Base-by-base conservation (phyloP, 768 basidiomycete species). In the Asterophora parasitica region DNA sequence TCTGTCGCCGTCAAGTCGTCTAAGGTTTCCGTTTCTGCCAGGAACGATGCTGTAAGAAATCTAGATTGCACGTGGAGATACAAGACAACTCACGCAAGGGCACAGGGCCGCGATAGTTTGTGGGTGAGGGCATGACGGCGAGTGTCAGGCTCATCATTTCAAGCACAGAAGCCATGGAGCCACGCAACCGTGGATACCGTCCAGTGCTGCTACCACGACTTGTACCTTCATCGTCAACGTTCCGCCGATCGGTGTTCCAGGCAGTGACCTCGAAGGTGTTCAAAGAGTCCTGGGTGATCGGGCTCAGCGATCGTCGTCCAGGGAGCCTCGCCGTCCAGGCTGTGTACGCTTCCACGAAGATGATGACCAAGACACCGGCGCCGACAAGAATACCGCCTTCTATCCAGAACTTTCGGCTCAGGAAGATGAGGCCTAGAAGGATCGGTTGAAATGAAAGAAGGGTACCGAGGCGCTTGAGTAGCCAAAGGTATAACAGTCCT, bases 101-200 rank as follows among this genome's bases (percentile, higher is more conserved):
- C 28, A 88, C 70, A 44, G 83, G 73, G 4, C 84, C 83, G 44
- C 76, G 72, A 41, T 69, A 63, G 34, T 73, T 73, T 16, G 76
- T 73, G 8, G 74, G 67, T 3, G 81, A 76, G 3, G 87, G 87
- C 71, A 78, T 77, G 6, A 88, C 85, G 4, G 87, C 85, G 34
- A 89, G 70, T 13, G 86, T 88, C 47, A 80, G 56, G 50, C 83
- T 82, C 83, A 91, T 88, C 85, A 91, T 87, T 60, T 90, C 87
- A 49, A 91, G 69, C 41, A 91, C 85, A 32, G 83, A 84, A 4
- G 87, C 85, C 71, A 88, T 85, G 3, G 87, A 89, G 5, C 84
- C 82, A 48, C 87, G 77, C 34, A 73, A 61, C 19, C 76, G 69
- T 36, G 65, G 61, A n/a, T 74, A 74, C 33, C 61, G 57, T 17